Percentiles rank a stretch among this genome's conserved stretches.
These are phyloP conservation scores for Erythrobasidium hasegawianum DNA, from an alignment of 1,284 basidiomycete genomes.

Conservation along the genomic window DNA sequence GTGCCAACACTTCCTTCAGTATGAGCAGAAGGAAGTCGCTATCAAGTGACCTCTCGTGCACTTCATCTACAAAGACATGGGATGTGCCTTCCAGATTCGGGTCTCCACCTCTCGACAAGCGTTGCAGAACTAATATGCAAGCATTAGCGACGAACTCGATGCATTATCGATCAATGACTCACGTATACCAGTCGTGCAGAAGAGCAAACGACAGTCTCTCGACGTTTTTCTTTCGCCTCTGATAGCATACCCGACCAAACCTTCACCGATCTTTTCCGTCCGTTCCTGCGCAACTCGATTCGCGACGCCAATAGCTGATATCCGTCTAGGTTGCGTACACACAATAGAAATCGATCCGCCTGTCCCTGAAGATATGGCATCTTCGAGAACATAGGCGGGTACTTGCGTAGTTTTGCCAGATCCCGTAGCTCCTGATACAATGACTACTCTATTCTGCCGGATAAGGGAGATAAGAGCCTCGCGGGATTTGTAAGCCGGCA, in stretches of 20 bases:
- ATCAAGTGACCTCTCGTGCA: slow-evolving; percentile 86
- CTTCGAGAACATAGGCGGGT: slow-evolving; percentile 56
- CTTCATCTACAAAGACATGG: slow-evolving; percentile 89
- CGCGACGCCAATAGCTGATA: slow-evolving; percentile 86
- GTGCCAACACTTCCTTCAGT: slow-evolving; percentile 66
- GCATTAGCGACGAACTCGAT: too few species aligned
- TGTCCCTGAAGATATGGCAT: slow-evolving; percentile 60
- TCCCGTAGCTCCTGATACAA: slow-evolving; percentile 79
- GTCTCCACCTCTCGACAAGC: slow-evolving; percentile 65
- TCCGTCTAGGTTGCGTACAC: slow-evolving; percentile 83
- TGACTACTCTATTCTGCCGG: slow-evolving; percentile 62
- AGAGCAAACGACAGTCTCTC: slow-evolving; percentile 69
- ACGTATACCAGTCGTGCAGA: slow-evolving; percentile 86
- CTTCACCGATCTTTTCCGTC: slow-evolving; percentile 63
- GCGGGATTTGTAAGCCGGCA: slow-evolving; percentile 72
- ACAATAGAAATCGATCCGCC: slow-evolving; percentile 74
- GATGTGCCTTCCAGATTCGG: slow-evolving; percentile 67
- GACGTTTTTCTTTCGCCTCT: slow-evolving; percentile 74
- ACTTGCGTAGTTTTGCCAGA: slow-evolving; percentile 83
- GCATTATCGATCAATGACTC: too few species aligned
- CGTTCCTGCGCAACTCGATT: slow-evolving; percentile 81
- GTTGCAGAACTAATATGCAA: slow-evolving; percentile 71
- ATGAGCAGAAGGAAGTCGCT: slow-evolving; percentile 87
- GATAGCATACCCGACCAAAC: slow-evolving; percentile 82
- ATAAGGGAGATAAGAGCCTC: slow-evolving; percentile 63